Conservation (phyloP, 2,329 filamentous ascomycete species). For the Xylaria sp. region DNA sequence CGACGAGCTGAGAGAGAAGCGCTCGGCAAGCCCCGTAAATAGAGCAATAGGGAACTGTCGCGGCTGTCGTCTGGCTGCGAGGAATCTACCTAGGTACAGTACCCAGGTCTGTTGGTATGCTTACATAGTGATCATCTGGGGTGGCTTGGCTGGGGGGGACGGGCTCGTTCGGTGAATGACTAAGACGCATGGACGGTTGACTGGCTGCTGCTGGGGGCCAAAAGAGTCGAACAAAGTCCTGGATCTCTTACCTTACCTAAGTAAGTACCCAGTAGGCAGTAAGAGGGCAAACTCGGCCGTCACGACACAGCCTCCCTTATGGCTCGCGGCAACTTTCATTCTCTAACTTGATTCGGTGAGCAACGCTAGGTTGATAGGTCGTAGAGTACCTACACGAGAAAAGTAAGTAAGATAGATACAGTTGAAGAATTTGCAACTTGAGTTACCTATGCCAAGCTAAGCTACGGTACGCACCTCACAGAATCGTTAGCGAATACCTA, state of each 20-base stretch:
- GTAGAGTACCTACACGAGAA: background rate
- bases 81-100: too few relatives aligned
- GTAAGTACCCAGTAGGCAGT: too few relatives aligned
- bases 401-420: background rate
- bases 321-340: background rate
- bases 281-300: background rate
- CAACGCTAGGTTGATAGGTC: background rate
- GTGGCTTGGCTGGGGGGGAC: slow-evolving; percentile 17
- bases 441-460: too few relatives aligned
- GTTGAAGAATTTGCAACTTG: background rate
- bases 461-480: too few relatives aligned
- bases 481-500: background rate
- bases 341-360: background rate
- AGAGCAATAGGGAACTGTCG: background rate
- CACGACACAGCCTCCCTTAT: background rate
- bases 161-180: slow-evolving; percentile 3
- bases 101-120: background rate
- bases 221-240: background rate
- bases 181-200: background rate
- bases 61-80: background rate
- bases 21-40: background rate
- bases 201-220: background rate
- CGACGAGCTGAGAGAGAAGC: background rate
- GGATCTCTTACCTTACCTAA: background rate
- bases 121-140: slow-evolving; percentile 3